Percentiles rank a stretch among this genome's conserved stretches.
Evolutionary conservation across 768 basidiomycete genomes (phyloP).

Genomic region (Clavaria fumosa): DNA sequence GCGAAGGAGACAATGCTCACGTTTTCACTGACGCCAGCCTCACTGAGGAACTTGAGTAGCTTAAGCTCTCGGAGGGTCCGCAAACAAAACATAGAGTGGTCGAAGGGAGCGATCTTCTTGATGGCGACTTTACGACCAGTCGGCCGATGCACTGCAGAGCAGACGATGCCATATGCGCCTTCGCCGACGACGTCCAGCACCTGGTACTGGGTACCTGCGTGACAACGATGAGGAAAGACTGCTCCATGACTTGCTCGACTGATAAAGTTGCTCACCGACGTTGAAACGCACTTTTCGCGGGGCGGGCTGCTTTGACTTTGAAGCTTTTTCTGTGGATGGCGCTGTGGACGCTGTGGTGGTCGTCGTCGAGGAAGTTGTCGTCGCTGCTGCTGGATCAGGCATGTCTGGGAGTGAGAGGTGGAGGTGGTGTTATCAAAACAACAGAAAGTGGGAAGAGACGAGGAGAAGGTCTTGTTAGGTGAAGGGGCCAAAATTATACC

Average conservation of each 20-base stretch:
- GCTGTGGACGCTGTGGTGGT: slow-evolving; percentile 26
- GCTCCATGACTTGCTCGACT: slow-evolving; percentile 6
- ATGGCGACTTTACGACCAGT: slow-evolving; percentile 89
- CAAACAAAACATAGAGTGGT: slow-evolving; percentile 90
- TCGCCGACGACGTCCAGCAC: slow-evolving; percentile 81
- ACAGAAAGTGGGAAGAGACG: slow-evolving; percentile 9
- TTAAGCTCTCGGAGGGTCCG: slow-evolving; percentile 82
- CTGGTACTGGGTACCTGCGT: slow-evolving; percentile 59
- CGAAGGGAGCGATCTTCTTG: slow-evolving; percentile 92
- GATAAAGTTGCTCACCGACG: slow-evolving; percentile 55
- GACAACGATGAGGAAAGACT: slow-evolving; percentile 3
- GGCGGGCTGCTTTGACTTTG: no score
- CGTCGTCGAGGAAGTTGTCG: slow-evolving; percentile 24
- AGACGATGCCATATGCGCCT: slow-evolving; percentile 91
- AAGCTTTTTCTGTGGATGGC: slow-evolving; percentile 33
- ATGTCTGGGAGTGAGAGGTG: slow-evolving; percentile 9
- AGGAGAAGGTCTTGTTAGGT: no score
- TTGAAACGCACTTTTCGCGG: slow-evolving; percentile 83
- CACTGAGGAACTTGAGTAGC: slow-evolving; percentile 68
- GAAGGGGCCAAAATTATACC: no score
- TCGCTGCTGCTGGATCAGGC: slow-evolving; percentile 17
- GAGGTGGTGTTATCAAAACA: slow-evolving; percentile 6
- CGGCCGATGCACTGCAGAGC: slow-evolving; percentile 78
- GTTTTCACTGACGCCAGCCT: slow-evolving; percentile 82
- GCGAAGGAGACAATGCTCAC: slow-evolving; percentile 24